Evolutionary conservation across 2,329 filamentous ascomycete species (phyloP).

Genomic region (Talaromyces sp.): DNA sequence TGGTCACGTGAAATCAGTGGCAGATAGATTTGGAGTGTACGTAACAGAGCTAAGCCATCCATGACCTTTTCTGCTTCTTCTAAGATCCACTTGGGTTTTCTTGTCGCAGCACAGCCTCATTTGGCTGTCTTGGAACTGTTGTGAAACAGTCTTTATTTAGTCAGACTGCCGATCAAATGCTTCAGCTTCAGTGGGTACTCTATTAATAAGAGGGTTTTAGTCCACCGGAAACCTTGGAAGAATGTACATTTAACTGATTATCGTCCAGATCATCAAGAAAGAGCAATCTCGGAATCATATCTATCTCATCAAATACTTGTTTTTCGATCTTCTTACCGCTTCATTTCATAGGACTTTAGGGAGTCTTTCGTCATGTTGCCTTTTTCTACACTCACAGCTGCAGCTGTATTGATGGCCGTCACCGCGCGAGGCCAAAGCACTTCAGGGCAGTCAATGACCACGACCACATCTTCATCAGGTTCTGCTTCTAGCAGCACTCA

Average conservation of each 20-base stretch:
- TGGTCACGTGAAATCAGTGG: not conserved
- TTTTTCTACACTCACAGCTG: not conserved
- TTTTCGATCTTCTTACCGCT: not conserved
- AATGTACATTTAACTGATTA: no score
- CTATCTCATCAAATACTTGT: not conserved
- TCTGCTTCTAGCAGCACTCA: not conserved
- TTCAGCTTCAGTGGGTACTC: not conserved
- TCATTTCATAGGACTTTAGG: not conserved
- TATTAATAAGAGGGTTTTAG: not conserved
- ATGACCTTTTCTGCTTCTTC: not conserved
- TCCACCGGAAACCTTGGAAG: not conserved
- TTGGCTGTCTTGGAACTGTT: not conserved
- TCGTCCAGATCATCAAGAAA: no score
- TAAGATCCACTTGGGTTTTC: not conserved
- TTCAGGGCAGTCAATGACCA: not conserved
- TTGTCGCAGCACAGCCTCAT: not conserved
- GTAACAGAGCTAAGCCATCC: not conserved
- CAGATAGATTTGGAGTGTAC: not conserved
- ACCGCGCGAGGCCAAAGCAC: not conserved
- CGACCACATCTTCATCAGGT: not conserved
- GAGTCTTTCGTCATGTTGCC: not conserved
- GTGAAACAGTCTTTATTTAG: not conserved
- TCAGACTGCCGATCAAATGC: not conserved
- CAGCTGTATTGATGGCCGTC: not conserved
- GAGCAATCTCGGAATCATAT: not conserved